Percentiles rank a stretch among this genome's conserved stretches.
Conservation (phyloP, 108 stramenopile genomes). For the Fistulifera solaris region DNA sequence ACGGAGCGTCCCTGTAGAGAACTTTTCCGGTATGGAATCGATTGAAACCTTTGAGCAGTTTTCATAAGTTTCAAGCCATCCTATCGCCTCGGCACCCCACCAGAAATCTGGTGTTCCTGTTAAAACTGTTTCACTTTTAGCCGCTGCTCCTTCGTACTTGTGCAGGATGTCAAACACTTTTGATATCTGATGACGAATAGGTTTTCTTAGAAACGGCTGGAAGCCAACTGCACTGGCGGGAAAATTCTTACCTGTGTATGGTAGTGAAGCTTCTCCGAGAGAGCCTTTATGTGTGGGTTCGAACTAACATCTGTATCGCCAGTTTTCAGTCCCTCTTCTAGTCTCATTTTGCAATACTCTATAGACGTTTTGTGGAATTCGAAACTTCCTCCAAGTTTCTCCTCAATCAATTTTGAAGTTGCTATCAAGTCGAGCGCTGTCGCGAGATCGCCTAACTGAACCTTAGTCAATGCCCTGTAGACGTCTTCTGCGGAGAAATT, state of each 20-base stretch:
- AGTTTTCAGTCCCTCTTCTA: conserved; percentile 34
- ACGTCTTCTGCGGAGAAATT: conserved; percentile 43
- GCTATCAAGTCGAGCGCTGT: conserved; percentile 58
- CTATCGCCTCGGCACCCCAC: conserved; percentile 35
- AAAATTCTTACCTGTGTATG: conserved; percentile 31
- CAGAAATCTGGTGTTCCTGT: neutral
- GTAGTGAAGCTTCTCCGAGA: conserved; percentile 51
- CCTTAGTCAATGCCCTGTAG: conserved; percentile 46
- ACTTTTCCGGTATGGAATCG: conserved; percentile 9
- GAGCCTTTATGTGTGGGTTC: conserved; percentile 32
- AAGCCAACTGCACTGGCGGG: neutral
- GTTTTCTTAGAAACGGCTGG: too few relatives aligned
- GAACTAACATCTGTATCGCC: conserved; percentile 14
- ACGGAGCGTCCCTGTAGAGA: neutral
- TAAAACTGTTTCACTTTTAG: neutral
- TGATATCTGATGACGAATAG: conserved; percentile 3
- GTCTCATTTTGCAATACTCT: conserved; percentile 42
- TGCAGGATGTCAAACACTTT: conserved; percentile 54
- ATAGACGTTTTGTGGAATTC: conserved; percentile 54
- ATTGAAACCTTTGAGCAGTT: conserved; percentile 11
- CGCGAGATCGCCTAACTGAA: conserved; percentile 53
- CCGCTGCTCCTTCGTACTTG: conserved; percentile 31
- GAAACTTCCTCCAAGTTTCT: conserved; percentile 54
- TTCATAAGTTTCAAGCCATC: conserved; percentile 32
- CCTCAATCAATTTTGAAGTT: conserved; percentile 41